Base-by-base conservation (phyloP, 805 yeast species). In the Barnettozyma sucrosica region DNA sequence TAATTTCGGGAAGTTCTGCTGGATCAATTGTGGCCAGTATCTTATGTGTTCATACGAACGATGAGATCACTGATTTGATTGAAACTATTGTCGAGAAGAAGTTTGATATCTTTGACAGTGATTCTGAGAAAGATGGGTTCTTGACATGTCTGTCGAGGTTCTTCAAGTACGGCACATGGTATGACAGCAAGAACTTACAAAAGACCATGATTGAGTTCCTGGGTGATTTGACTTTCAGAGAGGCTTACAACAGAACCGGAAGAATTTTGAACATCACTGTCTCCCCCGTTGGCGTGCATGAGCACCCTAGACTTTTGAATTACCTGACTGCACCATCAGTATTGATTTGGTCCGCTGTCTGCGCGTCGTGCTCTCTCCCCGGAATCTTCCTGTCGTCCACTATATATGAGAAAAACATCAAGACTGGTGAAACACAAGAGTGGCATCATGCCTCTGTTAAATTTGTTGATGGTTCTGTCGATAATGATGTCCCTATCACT, bases 401-500 rank as follows among this genome's bases (percentile, higher is more conserved):
- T 2, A 80, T 93, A 38, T 83, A 83, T 60, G 97, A 92, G 56
- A 89, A 89, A 63, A 82, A 85, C 56, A 79, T 85, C 1, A 71
- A 72, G 47, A 86, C 95, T 0, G 86, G 86, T 16, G 79, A 74
- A 46, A 75, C 80, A 3, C 81, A 79, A 48, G 89, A 89, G 56
- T 93, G 98, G 98, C 83, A 86, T 50, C 77, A 77, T 23, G 75
- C 83, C 18, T 74, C 88, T 0, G 79, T 84, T 33, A 84, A 85
- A 57, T 93, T 85, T 66, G 90, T 93, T 26, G 99, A 93, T 65
- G 99, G 99, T 0, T 89, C 97, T 0, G 96, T 93, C 7, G 95
- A 92, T 60, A 87, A 88, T 53, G 99, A 93, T 64, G 68, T 93
- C 45, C 99, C 99, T 4, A 83, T 89, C 24, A 76, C 95, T 2